Conservation (phyloP, 75 land plant species). For the Picea glauca region DNA sequence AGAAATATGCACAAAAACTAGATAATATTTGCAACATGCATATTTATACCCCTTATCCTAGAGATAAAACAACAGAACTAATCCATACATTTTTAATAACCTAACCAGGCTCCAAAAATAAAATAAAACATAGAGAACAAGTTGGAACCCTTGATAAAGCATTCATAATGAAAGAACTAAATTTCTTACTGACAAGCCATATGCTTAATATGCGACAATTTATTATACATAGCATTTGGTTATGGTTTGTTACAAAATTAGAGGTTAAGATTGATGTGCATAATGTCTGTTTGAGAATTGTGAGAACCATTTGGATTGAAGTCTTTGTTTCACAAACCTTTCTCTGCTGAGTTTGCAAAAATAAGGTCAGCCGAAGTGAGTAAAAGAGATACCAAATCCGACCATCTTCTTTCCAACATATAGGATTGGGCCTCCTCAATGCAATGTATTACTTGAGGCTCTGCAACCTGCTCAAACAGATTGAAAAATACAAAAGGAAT, state of each 20-base stretch:
- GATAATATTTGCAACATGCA: too few relatives aligned
- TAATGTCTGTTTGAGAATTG: not conserved
- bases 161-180: too few relatives aligned
- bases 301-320: not conserved
- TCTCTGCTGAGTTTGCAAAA: conserved; percentile 67
- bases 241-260: not conserved
- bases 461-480: conserved; percentile 59
- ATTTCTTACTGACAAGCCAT: too few relatives aligned
- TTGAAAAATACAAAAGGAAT: not conserved
- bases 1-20: too few relatives aligned
- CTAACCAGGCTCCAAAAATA: too few relatives aligned
- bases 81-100: too few relatives aligned
- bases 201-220: too few relatives aligned
- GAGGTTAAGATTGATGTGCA: not conserved
- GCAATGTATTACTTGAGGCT: conserved; percentile 58
- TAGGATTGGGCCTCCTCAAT: conserved; percentile 71
- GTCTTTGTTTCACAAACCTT: conserved; percentile 37
- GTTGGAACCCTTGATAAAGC: too few relatives aligned
- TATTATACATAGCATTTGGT: not conserved
- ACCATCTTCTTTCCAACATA: conserved; percentile 56
- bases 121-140: too few relatives aligned
- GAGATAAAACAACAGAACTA: too few relatives aligned
- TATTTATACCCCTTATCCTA: too few relatives aligned
- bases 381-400: conserved; percentile 78
- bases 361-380: conserved; percentile 85